Evolutionary conservation across 306 rosid genomes (phyloP).

Genomic region (Pterocarpus macrocarpus): DNA sequence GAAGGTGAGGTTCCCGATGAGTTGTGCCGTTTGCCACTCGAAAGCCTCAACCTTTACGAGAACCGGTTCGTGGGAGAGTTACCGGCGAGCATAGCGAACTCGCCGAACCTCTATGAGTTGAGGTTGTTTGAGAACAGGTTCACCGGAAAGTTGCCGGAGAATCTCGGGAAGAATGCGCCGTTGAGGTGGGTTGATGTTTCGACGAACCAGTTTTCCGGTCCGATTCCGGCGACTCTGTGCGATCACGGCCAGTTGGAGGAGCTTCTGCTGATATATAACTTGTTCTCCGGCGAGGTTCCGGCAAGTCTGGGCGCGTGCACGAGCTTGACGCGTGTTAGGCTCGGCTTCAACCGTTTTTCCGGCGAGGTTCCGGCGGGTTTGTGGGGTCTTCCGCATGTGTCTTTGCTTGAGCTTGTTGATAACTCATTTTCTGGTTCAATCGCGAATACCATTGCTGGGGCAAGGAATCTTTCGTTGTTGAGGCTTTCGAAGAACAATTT

Average conservation of each 20-base stretch:
- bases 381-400: slow-evolving; percentile 84
- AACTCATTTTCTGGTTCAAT: slow-evolving; percentile 75
- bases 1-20: slow-evolving; percentile 74
- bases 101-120: slow-evolving; percentile 68
- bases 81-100: slow-evolving; percentile 71
- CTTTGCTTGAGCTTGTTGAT: slow-evolving; percentile 65
- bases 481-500: slow-evolving; percentile 69
- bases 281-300: slow-evolving; percentile 74
- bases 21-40: slow-evolving; percentile 66
- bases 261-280: slow-evolving; percentile 67
- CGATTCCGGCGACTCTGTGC: slow-evolving; percentile 70
- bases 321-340: slow-evolving; percentile 67
- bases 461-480: slow-evolving; percentile 66
- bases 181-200: slow-evolving; percentile 77
- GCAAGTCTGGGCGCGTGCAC: slow-evolving; percentile 66
- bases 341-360: slow-evolving; percentile 65
- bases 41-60: slow-evolving; percentile 82
- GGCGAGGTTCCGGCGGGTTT: slow-evolving; percentile 78
- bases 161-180: slow-evolving; percentile 72
- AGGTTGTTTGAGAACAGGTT: slow-evolving; percentile 69
- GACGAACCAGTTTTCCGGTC: slow-evolving; percentile 65
- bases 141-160: slow-evolving; percentile 68
- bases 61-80: slow-evolving; percentile 70
- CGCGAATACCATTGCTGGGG: slow-evolving; percentile 67
- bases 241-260: slow-evolving; percentile 65